Evolutionary conservation across 108 stramenopile species (phyloP).

Genomic region (Nannochloropsis gaditana): DNA sequence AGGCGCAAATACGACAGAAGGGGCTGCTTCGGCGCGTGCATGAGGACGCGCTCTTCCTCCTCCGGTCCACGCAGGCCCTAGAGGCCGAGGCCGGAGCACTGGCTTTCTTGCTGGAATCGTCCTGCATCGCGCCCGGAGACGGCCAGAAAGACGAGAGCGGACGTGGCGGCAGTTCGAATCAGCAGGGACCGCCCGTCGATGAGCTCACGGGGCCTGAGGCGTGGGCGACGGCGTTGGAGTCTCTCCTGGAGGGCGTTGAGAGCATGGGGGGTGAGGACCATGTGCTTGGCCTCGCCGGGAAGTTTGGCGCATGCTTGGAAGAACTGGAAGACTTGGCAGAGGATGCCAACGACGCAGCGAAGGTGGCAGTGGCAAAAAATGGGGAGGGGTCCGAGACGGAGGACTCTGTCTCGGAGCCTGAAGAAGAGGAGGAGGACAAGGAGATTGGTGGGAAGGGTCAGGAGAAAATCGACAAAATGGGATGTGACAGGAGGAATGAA

Average conservation of each 20-base stretch:
- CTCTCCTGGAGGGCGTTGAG: not conserved
- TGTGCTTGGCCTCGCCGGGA: not conserved
- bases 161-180: not conserved
- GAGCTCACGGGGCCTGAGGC: not conserved
- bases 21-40: constrained; percentile 7
- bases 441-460: not conserved
- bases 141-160: too few species aligned
- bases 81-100: not conserved
- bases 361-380: not conserved
- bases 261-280: not conserved
- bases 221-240: not conserved
- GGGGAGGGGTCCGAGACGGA: not conserved
- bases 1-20: too few species aligned
- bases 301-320: not conserved
- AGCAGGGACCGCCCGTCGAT: not conserved
- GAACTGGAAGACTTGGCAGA: not conserved
- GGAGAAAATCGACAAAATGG: not conserved
- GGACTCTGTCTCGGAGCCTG: not conserved
- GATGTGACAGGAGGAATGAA: too few species aligned
- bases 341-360: not conserved
- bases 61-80: not conserved
- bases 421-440: constrained; percentile 6
- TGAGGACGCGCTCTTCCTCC: not conserved
- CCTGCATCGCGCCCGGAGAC: not conserved
- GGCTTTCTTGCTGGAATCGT: not conserved